Percentiles rank a stretch among this genome's conserved stretches.
phyloP scores from a whole-genome alignment of 192 early-diverging fungal genomes.

The Lobosporangium transversale region DNA sequence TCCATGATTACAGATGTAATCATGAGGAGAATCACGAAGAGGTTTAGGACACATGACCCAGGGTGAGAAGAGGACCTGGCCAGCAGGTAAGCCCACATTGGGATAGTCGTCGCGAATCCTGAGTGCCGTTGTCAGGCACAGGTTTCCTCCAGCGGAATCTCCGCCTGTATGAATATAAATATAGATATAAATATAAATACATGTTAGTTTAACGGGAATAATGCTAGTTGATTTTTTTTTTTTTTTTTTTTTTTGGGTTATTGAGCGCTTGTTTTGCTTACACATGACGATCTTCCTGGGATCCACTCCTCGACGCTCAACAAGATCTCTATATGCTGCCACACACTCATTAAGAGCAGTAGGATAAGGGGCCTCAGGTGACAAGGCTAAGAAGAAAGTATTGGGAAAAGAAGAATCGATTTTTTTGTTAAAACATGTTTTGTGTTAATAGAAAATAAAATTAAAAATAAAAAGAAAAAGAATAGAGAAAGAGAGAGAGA shows the following conservation, averaged over 20 bases:
- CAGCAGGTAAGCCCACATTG: slow-evolving; percentile 24
- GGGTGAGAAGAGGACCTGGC: slow-evolving; percentile 44
- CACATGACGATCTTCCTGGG: slow-evolving; percentile 47
- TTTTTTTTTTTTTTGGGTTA: too few relatives aligned
- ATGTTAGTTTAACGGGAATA: too few relatives aligned
- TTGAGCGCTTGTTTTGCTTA: slow-evolving; percentile 8
- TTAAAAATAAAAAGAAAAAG: too few relatives aligned
- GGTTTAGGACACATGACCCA: slow-evolving; percentile 47
- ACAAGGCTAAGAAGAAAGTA: slow-evolving; percentile 13
- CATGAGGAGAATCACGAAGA: slow-evolving; percentile 19
- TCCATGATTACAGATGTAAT: slow-evolving; percentile 26
- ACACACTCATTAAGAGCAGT: slow-evolving; percentile 49
- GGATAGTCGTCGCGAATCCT: slow-evolving; percentile 42
- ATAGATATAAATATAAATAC: too few relatives aligned
- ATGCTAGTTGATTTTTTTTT: too few relatives aligned
- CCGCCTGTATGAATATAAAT: slow-evolving; percentile 26
- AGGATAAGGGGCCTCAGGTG: slow-evolving; percentile 39
- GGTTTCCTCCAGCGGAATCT: slow-evolving; percentile 52
- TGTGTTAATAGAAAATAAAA: too few relatives aligned
- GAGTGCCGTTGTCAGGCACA: slow-evolving; percentile 35
- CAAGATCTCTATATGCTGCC: slow-evolving; percentile 47
- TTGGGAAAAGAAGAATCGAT: slow-evolving; percentile 1
- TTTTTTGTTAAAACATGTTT: too few relatives aligned
- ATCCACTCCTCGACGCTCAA: slow-evolving; percentile 29
- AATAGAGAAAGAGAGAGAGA: too few relatives aligned